Evolutionary conservation across 352 stramenopile genomes (phyloP).

Genomic region (Pythium vanterpoolii): DNA sequence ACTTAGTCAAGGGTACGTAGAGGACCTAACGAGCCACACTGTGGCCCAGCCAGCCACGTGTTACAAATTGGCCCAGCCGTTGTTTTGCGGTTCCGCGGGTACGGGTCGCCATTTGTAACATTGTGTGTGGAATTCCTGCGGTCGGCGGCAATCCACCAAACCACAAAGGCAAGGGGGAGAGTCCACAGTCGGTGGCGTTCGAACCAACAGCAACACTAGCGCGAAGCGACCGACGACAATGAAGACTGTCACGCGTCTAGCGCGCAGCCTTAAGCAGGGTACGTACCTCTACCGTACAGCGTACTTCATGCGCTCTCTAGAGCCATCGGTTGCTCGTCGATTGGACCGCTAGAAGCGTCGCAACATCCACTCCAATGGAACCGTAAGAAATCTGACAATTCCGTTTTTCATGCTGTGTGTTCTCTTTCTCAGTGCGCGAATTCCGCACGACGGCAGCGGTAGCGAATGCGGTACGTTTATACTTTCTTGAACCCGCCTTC

Average conservation of each 20-base stretch:
- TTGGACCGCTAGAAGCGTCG: conserved; percentile 5
- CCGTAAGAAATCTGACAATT: not conserved
- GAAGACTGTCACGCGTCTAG: conserved; percentile 27
- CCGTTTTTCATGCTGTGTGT: not conserved
- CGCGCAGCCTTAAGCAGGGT: conserved; percentile 30
- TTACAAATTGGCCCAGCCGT: conserved; percentile 25
- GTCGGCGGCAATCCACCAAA: not conserved
- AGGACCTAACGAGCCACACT: conserved; percentile 6
- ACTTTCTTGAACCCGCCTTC: not conserved
- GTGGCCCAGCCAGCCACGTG: conserved; percentile 3
- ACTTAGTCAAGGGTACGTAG: conserved; percentile 1
- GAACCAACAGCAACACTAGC: conserved; percentile 9
- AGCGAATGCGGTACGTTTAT: conserved; percentile 24
- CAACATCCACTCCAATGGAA: too few relatives aligned
- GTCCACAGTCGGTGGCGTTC: conserved; percentile 24
- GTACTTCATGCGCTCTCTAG: not conserved
- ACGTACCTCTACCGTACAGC: not conserved
- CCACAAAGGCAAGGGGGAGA: conserved; percentile 7
- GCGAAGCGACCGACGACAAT: conserved; percentile 5
- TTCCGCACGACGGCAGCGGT: conserved; percentile 27
- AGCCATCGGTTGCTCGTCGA: not conserved
- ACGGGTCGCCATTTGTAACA: conserved; percentile 23
- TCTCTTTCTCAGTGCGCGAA: conserved; percentile 16
- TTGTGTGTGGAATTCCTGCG: conserved; percentile 10
- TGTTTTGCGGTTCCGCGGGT: conserved; percentile 15